Evolutionary conservation across 2,329 filamentous ascomycete genomes (phyloP), one percentile per base, ranked within the genome.

Genomic region (Thielaviopsis punctulata): DNA sequence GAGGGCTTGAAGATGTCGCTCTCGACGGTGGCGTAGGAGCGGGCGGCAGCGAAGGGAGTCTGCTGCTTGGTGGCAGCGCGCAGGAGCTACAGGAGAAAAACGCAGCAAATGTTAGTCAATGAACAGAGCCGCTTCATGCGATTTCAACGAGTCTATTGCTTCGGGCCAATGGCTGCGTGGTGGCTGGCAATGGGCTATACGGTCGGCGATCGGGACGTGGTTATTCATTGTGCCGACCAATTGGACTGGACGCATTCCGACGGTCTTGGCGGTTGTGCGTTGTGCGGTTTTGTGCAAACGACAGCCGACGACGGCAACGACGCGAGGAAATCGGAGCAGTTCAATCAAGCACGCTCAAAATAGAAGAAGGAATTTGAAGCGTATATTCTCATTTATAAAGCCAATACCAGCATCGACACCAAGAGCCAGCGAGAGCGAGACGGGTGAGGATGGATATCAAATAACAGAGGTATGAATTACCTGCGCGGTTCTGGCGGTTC

Each of bases 1-100:
- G 90, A 88, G 62, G 89, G 89, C 79, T 95, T 95, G 80, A 96
- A 95, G 71, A 96, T 90, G 71, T 96, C 92, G 67, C 84, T 84
- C 70, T 88, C 80, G 62, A 95, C 75, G 58, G 86, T 94, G 62
- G 87, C 86, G 67, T 88, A 82, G 62, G 71, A 70, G 65, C 76
- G 74, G 55, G 70, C 66, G 59, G 65, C 63, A 58, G 65, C 61
- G 48, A 62, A 60, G 60, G 56, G 48, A 13, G 51, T 63, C 61
- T 56, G 65, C 63, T 60, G 68, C 67, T 59, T 69, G 68, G 61
- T 66, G 70, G 59, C 70, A 58, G 70, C 67, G 65, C 73, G 70
- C 61, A 78, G 68, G 68, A 73, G 69, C 75, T 79, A 59, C 15
- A 55, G 36, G 19, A 19, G 9, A 45, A 48, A 49, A 48, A 50